Evolutionary conservation across 2,329 filamentous ascomycete species (phyloP).

Genomic region (Colletotrichum tamarilloi): DNA sequence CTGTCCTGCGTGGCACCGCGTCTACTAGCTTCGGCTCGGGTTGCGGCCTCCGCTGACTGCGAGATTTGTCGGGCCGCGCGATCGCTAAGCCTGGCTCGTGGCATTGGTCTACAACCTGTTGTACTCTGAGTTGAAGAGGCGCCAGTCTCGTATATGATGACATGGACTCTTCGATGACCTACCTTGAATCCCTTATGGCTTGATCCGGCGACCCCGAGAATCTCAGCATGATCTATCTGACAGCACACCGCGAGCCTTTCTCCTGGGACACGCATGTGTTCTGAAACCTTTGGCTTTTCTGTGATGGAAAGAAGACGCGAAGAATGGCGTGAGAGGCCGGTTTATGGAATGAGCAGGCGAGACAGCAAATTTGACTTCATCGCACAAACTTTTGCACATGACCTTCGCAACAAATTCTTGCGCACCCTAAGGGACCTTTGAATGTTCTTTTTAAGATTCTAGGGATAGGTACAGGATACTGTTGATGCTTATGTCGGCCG

Average conservation of each 20-base stretch:
- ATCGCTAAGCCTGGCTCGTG: conserved; percentile 16
- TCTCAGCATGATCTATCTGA: neutral
- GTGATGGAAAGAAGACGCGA: conserved; percentile 12
- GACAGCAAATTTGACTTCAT: conserved; percentile 5
- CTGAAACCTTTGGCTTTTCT: neutral
- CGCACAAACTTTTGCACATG: conserved; percentile 30
- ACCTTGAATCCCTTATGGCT: conserved; percentile 1
- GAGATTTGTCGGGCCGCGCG: conserved; percentile 29
- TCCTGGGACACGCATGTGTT: neutral
- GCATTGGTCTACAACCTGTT: conserved; percentile 16
- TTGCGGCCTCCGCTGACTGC: conserved; percentile 19
- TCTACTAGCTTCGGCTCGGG: conserved; percentile 19
- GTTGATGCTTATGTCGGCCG: neutral
- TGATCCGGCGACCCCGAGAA: neutral
- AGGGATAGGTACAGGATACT: neutral
- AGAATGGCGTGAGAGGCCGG: neutral
- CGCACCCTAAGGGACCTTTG: neutral
- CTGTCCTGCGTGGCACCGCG: conserved; percentile 16
- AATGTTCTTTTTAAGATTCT: neutral
- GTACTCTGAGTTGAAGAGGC: neutral
- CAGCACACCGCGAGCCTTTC: neutral
- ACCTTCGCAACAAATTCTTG: conserved; percentile 12
- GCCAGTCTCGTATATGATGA: conserved; percentile 5
- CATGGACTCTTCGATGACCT: neutral
- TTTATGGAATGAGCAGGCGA: neutral